phyloP scores from a whole-genome alignment of 73 alveolate genomes.

The Symbiodinium pilosum region DNA sequence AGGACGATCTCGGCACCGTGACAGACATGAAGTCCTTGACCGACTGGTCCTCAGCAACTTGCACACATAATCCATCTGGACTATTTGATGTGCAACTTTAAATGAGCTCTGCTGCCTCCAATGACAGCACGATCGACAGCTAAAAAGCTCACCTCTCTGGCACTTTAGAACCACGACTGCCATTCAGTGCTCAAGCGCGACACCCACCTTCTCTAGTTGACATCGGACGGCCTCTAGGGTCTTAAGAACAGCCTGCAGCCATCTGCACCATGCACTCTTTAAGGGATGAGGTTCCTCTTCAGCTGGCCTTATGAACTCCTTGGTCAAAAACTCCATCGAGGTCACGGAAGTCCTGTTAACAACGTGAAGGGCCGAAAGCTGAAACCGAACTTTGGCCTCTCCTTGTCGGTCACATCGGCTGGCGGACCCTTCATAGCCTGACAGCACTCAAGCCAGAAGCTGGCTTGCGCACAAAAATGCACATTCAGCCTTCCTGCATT shows the following conservation, averaged over 20 bases:
- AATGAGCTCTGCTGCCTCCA: no score
- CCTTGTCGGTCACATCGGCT: background rate
- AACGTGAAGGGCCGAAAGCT: background rate
- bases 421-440: background rate
- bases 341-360: background rate
- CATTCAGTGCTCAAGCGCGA: background rate
- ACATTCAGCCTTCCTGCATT: background rate
- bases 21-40: background rate
- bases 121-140: background rate
- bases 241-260: background rate
- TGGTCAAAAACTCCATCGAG: background rate
- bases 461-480: background rate
- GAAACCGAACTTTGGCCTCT: background rate
- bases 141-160: background rate
- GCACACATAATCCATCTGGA: background rate
- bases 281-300: background rate
- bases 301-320: background rate
- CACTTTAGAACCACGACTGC: background rate
- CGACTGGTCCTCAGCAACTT: background rate
- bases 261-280: background rate
- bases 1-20: slow-evolving; percentile 1
- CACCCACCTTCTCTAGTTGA: background rate
- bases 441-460: background rate
- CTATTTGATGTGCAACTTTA: no score
- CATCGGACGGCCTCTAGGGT: background rate